These are phyloP conservation scores for Colletotrichum cuscutae DNA, from an alignment of 2,329 filamentous ascomycete genomes.

Conservation along the genomic window DNA sequence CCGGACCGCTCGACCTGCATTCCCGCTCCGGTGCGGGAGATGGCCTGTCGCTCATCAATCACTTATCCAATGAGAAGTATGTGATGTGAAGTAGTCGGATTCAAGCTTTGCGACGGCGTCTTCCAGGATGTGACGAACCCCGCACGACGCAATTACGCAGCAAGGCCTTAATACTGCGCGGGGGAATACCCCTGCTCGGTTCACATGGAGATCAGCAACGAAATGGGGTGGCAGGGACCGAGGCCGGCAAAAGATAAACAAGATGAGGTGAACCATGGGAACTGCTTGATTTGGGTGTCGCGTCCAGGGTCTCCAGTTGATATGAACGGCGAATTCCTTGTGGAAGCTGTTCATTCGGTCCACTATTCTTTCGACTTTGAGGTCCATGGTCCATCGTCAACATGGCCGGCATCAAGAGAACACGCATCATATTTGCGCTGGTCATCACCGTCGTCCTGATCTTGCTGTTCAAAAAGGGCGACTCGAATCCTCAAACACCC, in stretches of 20 bases:
- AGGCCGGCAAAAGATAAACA: background rate
- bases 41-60: background rate
- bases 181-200: conserved; percentile 20
- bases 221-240: conserved; percentile 20
- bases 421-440: conserved; percentile 10
- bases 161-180: background rate
- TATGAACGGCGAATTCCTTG: background rate
- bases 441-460: background rate
- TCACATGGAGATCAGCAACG: conserved; percentile 25
- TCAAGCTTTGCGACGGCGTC: background rate
- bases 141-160: conserved; percentile 12
- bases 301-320: background rate
- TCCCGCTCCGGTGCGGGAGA: background rate
- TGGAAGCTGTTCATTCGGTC: too few relatives aligned
- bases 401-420: conserved; percentile 19
- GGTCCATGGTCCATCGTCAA: background rate
- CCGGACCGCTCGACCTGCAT: background rate
- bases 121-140: conserved; percentile 20
- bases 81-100: background rate
- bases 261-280: background rate
- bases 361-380: background rate
- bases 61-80: background rate
- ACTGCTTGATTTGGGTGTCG: background rate
- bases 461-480: background rate
- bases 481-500: background rate